Evolutionary conservation across 164 flowering plant genomes (phyloP).

Genomic region (Umbellularia californica): DNA sequence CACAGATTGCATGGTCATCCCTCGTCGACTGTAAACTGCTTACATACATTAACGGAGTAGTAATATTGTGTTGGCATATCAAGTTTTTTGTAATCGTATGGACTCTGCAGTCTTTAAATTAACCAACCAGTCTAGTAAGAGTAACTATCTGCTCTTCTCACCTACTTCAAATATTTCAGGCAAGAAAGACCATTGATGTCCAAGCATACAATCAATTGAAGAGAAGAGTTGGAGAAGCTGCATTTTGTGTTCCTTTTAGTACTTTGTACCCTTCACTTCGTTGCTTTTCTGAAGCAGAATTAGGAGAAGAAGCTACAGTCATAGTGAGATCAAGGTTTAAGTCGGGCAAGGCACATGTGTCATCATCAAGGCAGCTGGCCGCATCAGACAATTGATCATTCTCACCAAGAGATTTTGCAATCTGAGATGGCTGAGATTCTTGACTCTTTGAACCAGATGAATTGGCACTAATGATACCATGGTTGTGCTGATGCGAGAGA

Average conservation of each 20-base stretch:
- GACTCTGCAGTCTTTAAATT: not conserved
- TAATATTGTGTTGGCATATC: too few species aligned
- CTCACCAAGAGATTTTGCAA: conserved; percentile 4
- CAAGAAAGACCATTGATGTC: not conserved
- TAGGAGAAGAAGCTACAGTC: conserved; percentile 11
- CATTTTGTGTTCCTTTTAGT: not conserved
- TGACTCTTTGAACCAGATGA: conserved; percentile 17
- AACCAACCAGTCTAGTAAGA: not conserved
- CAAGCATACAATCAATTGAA: conserved; percentile 7
- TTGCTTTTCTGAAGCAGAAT: not conserved
- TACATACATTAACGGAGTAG: too few species aligned
- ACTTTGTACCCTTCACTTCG: not conserved
- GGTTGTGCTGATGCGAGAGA: conserved; percentile 2
- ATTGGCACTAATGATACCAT: conserved; percentile 6
- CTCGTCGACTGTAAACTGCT: not conserved
- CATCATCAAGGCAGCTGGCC: conserved; percentile 24
- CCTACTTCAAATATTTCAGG: not conserved
- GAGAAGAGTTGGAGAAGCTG: conserved; percentile 16
- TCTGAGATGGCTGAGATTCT: not conserved
- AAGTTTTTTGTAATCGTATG: not conserved
- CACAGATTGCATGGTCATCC: not conserved
- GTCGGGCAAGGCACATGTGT: conserved; percentile 29
- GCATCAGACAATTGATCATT: conserved; percentile 29
- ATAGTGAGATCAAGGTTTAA: conserved; percentile 48
- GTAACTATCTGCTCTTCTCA: too few species aligned